Conservation (phyloP, 2,329 filamentous ascomycete genomes). For the Waltergamsia citrina region DNA sequence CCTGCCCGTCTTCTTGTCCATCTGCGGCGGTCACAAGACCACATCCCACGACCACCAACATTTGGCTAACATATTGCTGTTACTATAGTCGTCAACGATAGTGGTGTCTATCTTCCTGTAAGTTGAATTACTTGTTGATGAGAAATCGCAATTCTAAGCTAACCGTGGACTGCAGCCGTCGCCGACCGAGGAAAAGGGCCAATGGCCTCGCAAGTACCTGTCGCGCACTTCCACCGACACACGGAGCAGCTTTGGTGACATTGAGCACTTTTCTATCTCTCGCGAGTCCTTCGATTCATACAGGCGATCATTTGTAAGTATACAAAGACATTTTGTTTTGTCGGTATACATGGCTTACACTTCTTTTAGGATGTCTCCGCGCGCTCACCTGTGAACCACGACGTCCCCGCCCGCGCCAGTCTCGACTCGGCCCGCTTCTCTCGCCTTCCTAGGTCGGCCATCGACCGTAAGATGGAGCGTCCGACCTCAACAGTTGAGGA, state of each 20-base stretch:
- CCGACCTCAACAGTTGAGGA: conserved; percentile 65
- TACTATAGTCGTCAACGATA: conserved; percentile 79
- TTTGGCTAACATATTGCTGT: conserved; percentile 12
- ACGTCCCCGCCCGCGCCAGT: conserved; percentile 61
- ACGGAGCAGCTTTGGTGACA: conserved; percentile 61
- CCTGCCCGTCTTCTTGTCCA: neutral
- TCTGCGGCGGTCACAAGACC: conserved; percentile 12
- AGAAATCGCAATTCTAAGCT: neutral
- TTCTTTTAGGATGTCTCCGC: conserved; percentile 75
- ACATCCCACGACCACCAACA: neutral
- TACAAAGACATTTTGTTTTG: neutral
- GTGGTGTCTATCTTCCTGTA: conserved; percentile 89
- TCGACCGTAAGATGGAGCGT: conserved; percentile 47
- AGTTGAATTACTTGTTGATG: conserved; percentile 16
- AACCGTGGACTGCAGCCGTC: conserved; percentile 58
- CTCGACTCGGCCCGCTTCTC: conserved; percentile 65
- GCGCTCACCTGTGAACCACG: conserved; percentile 62
- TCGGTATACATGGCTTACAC: neutral
- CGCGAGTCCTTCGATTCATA: conserved; percentile 97
- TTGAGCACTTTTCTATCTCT: conserved; percentile 91
- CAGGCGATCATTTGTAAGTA: conserved; percentile 79
- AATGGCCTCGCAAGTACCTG: conserved; percentile 57
- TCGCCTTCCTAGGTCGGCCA: conserved; percentile 51
- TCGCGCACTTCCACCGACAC: conserved; percentile 46
- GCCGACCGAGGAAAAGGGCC: conserved; percentile 71